Conservation (phyloP, 495 filamentous ascomycete species). For the Pseudevernia furfuracea region DNA sequence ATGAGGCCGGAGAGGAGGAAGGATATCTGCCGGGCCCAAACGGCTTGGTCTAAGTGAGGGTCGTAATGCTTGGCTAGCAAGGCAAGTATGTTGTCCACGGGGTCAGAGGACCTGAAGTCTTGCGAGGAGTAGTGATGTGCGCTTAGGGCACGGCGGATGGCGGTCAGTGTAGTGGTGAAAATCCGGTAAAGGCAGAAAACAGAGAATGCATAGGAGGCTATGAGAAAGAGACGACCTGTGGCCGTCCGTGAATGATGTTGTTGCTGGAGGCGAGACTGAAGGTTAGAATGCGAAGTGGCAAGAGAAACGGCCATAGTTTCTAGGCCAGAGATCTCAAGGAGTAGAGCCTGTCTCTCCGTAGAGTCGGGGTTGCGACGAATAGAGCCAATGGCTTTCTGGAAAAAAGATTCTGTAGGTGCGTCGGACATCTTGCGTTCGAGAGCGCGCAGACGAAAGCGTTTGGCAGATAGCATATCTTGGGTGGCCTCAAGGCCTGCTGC, state of each 20-base stretch:
- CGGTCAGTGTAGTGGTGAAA: constrained; percentile 41
- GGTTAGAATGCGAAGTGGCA: constrained; percentile 47
- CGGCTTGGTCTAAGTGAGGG: constrained; percentile 38
- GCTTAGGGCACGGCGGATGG: constrained; percentile 47
- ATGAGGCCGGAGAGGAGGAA: constrained; percentile 73
- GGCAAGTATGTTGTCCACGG: constrained; percentile 43
- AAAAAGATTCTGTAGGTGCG: constrained; percentile 36
- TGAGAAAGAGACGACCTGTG: constrained; percentile 49
- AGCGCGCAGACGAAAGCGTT: constrained; percentile 56
- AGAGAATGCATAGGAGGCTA: constrained; percentile 61
- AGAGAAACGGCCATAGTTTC: constrained; percentile 66
- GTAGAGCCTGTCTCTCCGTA: constrained; percentile 55
- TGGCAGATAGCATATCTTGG: constrained; percentile 62
- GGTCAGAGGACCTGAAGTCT: constrained; percentile 25
- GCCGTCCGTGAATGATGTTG: constrained; percentile 55
- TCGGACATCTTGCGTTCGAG: constrained; percentile 58
- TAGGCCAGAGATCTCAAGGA: constrained; percentile 70
- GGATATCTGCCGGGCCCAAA: constrained; percentile 70
- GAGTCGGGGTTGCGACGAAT: constrained; percentile 55
- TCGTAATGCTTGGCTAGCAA: constrained; percentile 28
- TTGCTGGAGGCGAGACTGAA: constrained; percentile 50
- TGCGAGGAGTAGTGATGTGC: constrained; percentile 22
- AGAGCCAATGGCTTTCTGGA: constrained; percentile 58
- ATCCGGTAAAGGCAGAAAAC: constrained; percentile 52
- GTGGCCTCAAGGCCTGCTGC: constrained; percentile 67